Evolutionary conservation across 2,329 filamentous ascomycete genomes (phyloP), one percentile per base, ranked within the genome.

Genomic region (Didymosphaeria variabile): DNA sequence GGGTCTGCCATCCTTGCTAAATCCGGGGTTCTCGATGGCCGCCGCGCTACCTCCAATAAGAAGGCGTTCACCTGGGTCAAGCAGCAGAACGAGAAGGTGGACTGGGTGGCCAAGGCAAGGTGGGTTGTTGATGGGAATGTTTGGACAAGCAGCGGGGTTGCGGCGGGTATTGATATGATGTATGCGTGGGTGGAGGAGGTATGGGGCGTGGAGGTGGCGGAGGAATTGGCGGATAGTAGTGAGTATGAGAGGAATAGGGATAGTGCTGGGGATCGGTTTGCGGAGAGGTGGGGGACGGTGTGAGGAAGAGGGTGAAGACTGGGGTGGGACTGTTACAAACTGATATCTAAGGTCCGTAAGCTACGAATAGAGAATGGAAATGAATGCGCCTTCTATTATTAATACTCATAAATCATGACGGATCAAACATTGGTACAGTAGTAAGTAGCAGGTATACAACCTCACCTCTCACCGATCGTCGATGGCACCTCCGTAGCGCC

Each of bases 41-140:
- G 79, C 62, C 78, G 81, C 17, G 90, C 88, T 4, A 92, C 90
- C 3, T 89, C 87, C 17, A 92, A 91, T 72, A 92, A 91, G 76
- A 75, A 75, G 7, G 81, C 82, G 0, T 91, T 85, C 81, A 74
- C 76, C 29, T 68, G 68, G 8, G 83, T 86, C 9, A 84, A 78
- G 1, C 71, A 78, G 1, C 76, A 82, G 55, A 82, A 85, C 0
- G 80, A 83, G 0, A 77, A 81, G 0, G 86, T 89, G 0, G 74
- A 85, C 0, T 92, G 89, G 89, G 81, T 88, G 29, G 76, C 81
- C 0, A 81, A 82, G 31, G 89, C 89, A 21, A 81, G 90, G 42
- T 91, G 87, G 86, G 85, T 90, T 0, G 79, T 82, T 0, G 88
- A 91, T 74, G 88, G 86, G 4, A 88, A 90, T 60, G 78, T 90